phyloP scores from a whole-genome alignment of 2,329 filamentous ascomycete species.

The Stylonectria norvegica region DNA sequence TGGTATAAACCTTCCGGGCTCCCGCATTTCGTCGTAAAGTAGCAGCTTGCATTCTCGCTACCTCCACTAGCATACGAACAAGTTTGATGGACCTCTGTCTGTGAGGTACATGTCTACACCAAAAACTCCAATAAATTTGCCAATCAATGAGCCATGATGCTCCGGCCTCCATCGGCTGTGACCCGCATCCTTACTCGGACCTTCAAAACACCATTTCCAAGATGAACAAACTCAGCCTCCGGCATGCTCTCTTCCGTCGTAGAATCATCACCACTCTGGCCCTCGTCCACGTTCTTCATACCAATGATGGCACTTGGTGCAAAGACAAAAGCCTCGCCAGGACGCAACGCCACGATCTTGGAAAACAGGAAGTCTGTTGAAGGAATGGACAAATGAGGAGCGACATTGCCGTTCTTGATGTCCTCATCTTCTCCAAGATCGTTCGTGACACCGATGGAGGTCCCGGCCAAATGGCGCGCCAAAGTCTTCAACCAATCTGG shows the following conservation, averaged over 20 bases:
- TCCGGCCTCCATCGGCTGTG: slow-evolving; percentile 44
- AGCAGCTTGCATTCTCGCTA: too few species aligned
- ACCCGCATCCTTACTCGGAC: slow-evolving; percentile 40
- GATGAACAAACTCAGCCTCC: slow-evolving; percentile 6
- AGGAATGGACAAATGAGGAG: background rate
- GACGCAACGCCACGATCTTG: slow-evolving; percentile 40
- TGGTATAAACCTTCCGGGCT: too few species aligned
- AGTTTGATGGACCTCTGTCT: too few species aligned
- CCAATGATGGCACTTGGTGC: slow-evolving; percentile 41
- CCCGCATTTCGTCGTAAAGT: too few species aligned
- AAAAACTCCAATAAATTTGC: too few species aligned
- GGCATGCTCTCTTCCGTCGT: background rate
- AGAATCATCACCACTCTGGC: too few species aligned
- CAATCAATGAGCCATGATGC: slow-evolving; percentile 39
- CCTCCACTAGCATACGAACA: too few species aligned
- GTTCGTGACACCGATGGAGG: slow-evolving; percentile 3
- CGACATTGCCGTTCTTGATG: background rate
- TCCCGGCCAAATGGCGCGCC: slow-evolving; percentile 43
- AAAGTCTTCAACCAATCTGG: slow-evolving; percentile 57
- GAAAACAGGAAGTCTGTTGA: slow-evolving; percentile 36
- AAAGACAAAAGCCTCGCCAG: slow-evolving; percentile 47
- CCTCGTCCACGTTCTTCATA: background rate
- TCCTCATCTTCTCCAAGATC: background rate
- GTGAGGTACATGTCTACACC: too few species aligned
- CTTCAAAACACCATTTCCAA: slow-evolving; percentile 39